Percentiles rank a stretch among this genome's conserved stretches.
phyloP scores from a whole-genome alignment of 2,329 filamentous ascomycete species.

The Alternaria longipes region DNA sequence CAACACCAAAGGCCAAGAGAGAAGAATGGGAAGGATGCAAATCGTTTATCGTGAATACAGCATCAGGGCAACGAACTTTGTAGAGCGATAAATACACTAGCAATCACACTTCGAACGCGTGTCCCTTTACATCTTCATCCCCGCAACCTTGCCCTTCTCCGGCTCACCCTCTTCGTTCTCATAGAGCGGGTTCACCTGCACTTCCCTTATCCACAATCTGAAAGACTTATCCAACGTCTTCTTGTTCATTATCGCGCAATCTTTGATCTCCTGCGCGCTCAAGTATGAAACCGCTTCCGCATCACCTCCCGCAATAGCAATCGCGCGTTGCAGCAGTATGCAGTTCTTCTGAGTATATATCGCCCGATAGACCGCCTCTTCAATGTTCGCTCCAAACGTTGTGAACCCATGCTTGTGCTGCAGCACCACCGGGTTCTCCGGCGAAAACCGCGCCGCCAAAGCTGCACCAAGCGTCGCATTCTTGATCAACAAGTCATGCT shows the following conservation, averaged over 20 bases:
- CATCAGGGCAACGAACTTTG: fast-evolving
- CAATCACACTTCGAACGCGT: fast-evolving
- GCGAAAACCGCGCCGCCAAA: conserved; percentile 28
- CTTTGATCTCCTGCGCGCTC: conserved; percentile 49
- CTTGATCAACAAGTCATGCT: conserved; percentile 41
- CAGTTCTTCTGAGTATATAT: conserved; percentile 52
- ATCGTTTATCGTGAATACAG: neutral
- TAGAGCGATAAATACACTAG: fast-evolving
- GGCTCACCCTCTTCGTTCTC: conserved; percentile 47
- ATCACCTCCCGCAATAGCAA: conserved; percentile 41
- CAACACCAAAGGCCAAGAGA: too few relatives aligned
- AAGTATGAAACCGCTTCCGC: conserved; percentile 37
- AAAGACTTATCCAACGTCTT: conserved; percentile 51
- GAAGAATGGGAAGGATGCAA: too few relatives aligned
- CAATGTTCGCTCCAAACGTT: conserved; percentile 47
- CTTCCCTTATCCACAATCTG: conserved; percentile 54
- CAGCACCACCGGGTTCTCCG: conserved; percentile 39
- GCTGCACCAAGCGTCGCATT: conserved; percentile 30
- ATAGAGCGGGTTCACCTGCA: conserved; percentile 48
- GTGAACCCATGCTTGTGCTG: conserved; percentile 59
- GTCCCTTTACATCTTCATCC: conserved; percentile 29
- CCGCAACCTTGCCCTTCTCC: conserved; percentile 32
- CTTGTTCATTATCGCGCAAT: conserved; percentile 46
- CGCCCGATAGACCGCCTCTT: conserved; percentile 54
- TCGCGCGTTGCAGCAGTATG: conserved; percentile 47